Conservation (phyloP, 176 grass and related monocot genomes). For the Carex kokanica region DNA sequence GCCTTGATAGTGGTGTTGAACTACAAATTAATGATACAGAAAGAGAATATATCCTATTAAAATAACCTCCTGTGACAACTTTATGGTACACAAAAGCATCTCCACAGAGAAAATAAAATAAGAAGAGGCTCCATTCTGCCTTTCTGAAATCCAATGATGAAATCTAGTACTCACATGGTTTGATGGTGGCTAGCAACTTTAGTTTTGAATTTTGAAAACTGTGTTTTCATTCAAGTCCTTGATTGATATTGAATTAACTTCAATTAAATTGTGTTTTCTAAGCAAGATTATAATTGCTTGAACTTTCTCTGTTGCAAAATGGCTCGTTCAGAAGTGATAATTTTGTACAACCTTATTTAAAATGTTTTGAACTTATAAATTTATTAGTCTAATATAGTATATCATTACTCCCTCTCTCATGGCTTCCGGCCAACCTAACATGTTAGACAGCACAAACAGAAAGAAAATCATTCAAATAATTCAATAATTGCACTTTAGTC, state of each 20-base stretch:
- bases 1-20: background rate
- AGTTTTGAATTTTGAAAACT: background rate
- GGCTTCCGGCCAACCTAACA: background rate
- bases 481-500: background rate
- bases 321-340: background rate
- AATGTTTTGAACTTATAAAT: background rate
- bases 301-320: background rate
- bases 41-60: slow-evolving; percentile 5
- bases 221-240: background rate
- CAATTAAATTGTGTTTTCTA: background rate
- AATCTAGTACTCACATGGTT: background rate
- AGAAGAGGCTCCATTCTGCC: slow-evolving; percentile 1
- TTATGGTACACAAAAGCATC: slow-evolving; percentile 19
- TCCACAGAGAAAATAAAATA: background rate
- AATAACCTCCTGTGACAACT: background rate
- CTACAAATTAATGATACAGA: slow-evolving; percentile 9
- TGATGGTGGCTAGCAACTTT: slow-evolving; percentile 3
- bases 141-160: slow-evolving; percentile 6
- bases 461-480: slow-evolving; percentile 8
- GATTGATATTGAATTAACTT: background rate
- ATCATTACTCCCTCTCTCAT: background rate
- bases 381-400: background rate
- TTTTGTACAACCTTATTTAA: background rate
- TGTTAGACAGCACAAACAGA: background rate
- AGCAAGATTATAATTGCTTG: background rate